Base-by-base conservation (phyloP, 2,329 filamentous ascomycete species). In the Cylindrodendrum hubeiense region DNA sequence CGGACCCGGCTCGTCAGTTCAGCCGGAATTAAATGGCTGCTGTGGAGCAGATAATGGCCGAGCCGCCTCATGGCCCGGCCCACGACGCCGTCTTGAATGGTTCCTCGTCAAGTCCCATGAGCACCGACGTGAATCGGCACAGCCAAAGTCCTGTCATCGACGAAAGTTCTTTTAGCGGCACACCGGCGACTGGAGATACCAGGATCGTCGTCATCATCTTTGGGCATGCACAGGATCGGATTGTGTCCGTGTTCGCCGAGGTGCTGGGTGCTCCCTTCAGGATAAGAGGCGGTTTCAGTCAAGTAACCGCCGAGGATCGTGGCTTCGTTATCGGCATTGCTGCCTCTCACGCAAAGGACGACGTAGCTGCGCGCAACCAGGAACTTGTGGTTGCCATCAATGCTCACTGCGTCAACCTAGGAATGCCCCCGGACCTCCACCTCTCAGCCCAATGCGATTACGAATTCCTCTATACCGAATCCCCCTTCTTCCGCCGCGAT, bases 401-500 rank as follows among this genome's bases (percentile, higher is more conserved):
- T 76, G 90, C 92, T 24, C 92, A 95, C 77, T 93, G 91, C 75
- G 89, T 94, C 67, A 89, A 90, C 72, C 84, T 89, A 60, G 89
- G 89, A 30, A 92, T 91, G 82, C 89, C 89, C 19, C 89, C 90
- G n/a, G 89, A 93, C 70, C 77, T 86, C 41, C 78, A 84, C 49
- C 85, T 94, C 24, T 93, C 90, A 17, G 83, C 87, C 26, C 79
- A 86, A 62, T 95, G 92, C 81, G 92, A 96, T 80, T 96, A 95
- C 80, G 93, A 97, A 77, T 96, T 95, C 71, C 85, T 97, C 21
- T 97, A 96, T 81, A 93, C 91, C 4, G 87, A 90, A 67, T 85
- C 86, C 9, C 87, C 91, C 1, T 93, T 92, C 77, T 90, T 91
- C 67, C 89, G 93, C 28, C 87, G 93, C 61, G 93, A 96, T 75